Percentiles rank a stretch among this genome's conserved stretches.
Conservation (phyloP, 208 protist genomes). For the Polymyxa betae region DNA sequence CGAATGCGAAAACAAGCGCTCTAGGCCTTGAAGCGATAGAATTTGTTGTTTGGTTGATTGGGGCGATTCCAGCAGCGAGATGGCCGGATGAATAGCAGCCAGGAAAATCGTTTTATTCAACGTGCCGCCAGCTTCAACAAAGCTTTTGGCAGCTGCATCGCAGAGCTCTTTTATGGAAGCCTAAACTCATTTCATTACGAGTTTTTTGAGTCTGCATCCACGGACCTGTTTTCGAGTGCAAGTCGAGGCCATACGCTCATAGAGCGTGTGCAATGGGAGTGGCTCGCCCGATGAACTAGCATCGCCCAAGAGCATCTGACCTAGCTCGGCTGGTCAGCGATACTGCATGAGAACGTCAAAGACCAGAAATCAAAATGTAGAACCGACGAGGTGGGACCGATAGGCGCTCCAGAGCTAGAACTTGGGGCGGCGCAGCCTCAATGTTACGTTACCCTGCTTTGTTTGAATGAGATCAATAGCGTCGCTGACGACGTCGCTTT, state of each 20-base stretch:
- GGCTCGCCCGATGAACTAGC: too few species aligned
- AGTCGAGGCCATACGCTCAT: not conserved
- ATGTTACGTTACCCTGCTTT: too few species aligned
- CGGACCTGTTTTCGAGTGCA: not conserved
- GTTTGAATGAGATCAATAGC: too few species aligned
- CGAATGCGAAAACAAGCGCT: conserved; percentile 29
- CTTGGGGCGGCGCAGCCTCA: too few species aligned
- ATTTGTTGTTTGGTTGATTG: conserved; percentile 31
- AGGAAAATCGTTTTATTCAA: not conserved
- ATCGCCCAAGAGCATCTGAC: too few species aligned
- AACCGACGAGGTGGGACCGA: too few species aligned
- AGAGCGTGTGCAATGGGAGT: too few species aligned
- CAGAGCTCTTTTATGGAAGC: not conserved
- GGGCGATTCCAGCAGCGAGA: not conserved
- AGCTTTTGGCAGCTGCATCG: not conserved
- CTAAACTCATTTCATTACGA: not conserved
- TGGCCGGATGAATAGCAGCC: not conserved
- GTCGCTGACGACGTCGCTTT: too few species aligned
- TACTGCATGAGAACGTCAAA: too few species aligned
- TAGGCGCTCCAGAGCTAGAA: too few species aligned
- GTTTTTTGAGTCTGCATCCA: not conserved
- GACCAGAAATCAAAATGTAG: too few species aligned
- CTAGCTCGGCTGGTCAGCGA: too few species aligned
- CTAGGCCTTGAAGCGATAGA: not conserved
- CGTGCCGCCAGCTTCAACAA: not conserved